Conservation (phyloP, 2,329 filamentous ascomycete genomes). For the Botryotinia convoluta region DNA sequence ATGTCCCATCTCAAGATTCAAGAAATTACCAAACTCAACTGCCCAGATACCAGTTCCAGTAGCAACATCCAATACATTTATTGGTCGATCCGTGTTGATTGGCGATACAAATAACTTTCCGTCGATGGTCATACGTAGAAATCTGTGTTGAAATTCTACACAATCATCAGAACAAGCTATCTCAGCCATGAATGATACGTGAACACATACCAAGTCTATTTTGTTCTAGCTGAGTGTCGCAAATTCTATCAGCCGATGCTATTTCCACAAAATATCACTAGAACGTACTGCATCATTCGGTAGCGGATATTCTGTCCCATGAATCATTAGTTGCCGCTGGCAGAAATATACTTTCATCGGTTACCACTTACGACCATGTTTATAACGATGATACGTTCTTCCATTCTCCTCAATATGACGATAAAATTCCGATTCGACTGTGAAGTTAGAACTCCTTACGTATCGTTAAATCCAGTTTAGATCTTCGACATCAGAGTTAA, state of each 20-base stretch:
- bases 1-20: constrained; percentile 17
- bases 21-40: constrained; percentile 24
- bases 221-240: not conserved
- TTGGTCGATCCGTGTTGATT: not conserved
- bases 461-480: not conserved
- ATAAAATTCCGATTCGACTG: constrained; percentile 13
- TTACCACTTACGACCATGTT: constrained; percentile 11
- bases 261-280: not conserved
- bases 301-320: constrained; percentile 14
- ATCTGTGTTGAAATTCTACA: constrained; percentile 14
- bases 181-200: not conserved
- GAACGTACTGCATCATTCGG: constrained; percentile 14
- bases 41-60: constrained; percentile 19
- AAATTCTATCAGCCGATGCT: not conserved
- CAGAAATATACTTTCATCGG: not conserved
- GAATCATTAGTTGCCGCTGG: not conserved
- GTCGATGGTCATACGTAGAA: constrained; percentile 15
- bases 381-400: constrained; percentile 18
- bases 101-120: constrained; percentile 17
- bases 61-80: constrained; percentile 16
- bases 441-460: constrained; percentile 4
- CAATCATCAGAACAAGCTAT: not conserved
- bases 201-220: constrained; percentile 6
- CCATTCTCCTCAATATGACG: constrained; percentile 18
- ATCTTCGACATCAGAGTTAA: no score